Base-by-base conservation (phyloP, 2,329 filamentous ascomycete species). In the Claviceps sp. region DNA sequence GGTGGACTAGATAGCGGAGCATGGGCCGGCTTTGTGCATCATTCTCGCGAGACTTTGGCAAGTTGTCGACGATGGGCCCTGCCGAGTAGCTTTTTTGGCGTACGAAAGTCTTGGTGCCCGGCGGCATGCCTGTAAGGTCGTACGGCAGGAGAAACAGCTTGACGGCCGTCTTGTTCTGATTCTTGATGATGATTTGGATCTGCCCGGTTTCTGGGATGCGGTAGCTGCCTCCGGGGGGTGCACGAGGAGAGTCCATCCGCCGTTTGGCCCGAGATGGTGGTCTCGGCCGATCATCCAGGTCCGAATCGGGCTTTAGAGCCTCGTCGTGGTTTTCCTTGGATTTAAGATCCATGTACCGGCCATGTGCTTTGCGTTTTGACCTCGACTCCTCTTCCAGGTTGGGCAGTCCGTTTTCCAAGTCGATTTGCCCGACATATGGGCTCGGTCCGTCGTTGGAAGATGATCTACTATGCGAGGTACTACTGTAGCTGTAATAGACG, bases 161-260 rank as follows among this genome's bases (percentile, higher is more conserved):
- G 51, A 97, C 91, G 1, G 93, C 93, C 3, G 93, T 97, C 65
- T 97, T 97, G 70, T 97, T 95, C 16, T 90, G 91, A 61, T 97
- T 98, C 66, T 97, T 97, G 65, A 98, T 88, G 55, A 98, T 85
- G 57, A 98, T 95, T 61, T 98, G 93, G 14, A 98, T 74, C 67
- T 97, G 93, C 0, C 93, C 93, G 65, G 90, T 86, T 62, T 93
- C 84, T 0, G 93, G 93, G 50, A 98, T 95, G 44, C 93, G 84
- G 65, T 97, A 98, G 62, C 87, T 88, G 38, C 93, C 91, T 7
- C 89, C 89, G 0, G 88, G 86, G 0, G 89, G 87, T 16, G 84
- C 80, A 49, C 66, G 72, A 14, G 65, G 64, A 0, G 67, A 66
- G 34, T 72, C 69, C 5, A 79, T 75, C 50, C 79, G 74, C 49